Evolutionary conservation across 441 rosid species (phyloP), one percentile per base, ranked within the genome.

Genomic region (Lepidium campestre): DNA sequence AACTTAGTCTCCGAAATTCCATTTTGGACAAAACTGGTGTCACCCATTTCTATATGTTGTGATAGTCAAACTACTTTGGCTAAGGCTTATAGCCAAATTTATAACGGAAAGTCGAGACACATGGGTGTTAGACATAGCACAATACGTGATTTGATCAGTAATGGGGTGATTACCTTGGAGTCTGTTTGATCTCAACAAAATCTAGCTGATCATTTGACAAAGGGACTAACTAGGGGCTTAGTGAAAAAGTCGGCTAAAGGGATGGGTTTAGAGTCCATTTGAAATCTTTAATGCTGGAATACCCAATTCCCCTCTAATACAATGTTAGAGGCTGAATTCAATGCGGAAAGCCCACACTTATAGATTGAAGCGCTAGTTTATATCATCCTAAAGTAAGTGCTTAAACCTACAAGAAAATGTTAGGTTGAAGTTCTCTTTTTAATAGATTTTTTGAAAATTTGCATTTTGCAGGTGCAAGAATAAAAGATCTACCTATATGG

Each of bases 261-360:
- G 56, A 59, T 59, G 42, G 1, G 19, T 1, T 23, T 59, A 27
- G 50, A 54, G 17, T 14, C 31, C n/a, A 39, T 27, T 5, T 42
- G 6, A 65, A n/a, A 45, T 63, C 35, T 31, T 7, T 47, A 42
- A 19, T 20, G 7, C 11, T 56, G 37, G 29, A 15, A 56, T 8
- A 31, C 45, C 41, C 58, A 63, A 63, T 50, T 63, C 36, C 42
- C 42, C 54, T 61, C 54, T 61, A 44, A 32, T 45, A 61, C 5
- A 0, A 61, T 29, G 8, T 61, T 61, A 61, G 53, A 18, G 39
- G 27, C 6, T 57, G 63, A 57, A 39, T 57, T 57, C 63, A 57
- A 57, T 57, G 48, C 0, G 49, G 36, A 40, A 57, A 40, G 48
- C 29, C 22, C 11, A 14, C 22, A 39, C 14, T 57, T 57, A 57